Conservation (phyloP, 2,329 filamentous ascomycete genomes). For the Aspergillus terreus region DNA sequence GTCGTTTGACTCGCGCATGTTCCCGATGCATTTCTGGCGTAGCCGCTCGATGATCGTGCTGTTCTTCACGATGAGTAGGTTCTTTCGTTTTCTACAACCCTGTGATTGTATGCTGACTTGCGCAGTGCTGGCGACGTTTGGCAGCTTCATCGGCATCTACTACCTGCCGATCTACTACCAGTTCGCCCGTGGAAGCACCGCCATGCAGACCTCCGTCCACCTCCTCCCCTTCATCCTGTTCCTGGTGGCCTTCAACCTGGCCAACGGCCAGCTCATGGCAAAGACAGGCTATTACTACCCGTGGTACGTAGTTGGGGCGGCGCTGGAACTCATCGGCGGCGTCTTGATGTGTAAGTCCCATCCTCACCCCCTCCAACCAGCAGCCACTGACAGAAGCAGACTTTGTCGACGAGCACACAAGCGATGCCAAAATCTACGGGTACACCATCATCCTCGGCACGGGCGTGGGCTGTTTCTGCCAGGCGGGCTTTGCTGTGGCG, state of each 20-base stretch:
- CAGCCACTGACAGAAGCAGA: neutral
- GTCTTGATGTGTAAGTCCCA: conserved; percentile 14
- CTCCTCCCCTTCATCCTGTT: conserved; percentile 24
- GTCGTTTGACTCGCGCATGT: conserved; percentile 40
- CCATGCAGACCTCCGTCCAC: conserved; percentile 22
- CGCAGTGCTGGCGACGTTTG: neutral
- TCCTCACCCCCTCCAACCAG: neutral
- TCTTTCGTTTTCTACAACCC: conserved; percentile 29
- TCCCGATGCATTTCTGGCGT: conserved; percentile 47
- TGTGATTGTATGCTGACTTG: neutral
- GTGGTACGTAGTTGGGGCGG: conserved; percentile 22
- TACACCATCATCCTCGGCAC: conserved; percentile 21
- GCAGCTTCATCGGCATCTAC: conserved; percentile 40
- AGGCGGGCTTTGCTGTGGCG: conserved; percentile 18
- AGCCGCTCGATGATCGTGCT: conserved; percentile 39
- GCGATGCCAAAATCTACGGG: conserved; percentile 21
- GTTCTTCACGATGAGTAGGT: conserved; percentile 34
- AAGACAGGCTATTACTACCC: conserved; percentile 12
- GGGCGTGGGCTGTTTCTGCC: conserved; percentile 17
- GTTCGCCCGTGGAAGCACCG: conserved; percentile 44
- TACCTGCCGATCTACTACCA: conserved; percentile 56
- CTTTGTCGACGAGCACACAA: conserved; percentile 13
- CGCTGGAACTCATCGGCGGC: conserved; percentile 19
- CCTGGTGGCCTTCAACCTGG: conserved; percentile 12
- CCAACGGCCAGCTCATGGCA: conserved; percentile 18